phyloP scores from a whole-genome alignment of 805 yeast species.

The Candida incommunis region DNA sequence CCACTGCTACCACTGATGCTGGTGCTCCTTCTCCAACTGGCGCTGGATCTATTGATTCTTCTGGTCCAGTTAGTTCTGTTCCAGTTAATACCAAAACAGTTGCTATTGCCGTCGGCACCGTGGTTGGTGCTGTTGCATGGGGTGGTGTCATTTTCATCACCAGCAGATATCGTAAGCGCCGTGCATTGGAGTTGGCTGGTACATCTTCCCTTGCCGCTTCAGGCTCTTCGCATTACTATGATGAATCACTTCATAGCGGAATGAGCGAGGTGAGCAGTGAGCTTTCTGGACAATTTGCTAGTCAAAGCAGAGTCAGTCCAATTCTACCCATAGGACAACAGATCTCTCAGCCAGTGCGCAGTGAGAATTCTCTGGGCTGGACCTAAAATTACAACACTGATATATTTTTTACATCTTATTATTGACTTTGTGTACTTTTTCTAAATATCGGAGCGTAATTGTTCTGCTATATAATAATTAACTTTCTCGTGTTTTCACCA shows the following conservation, averaged over 20 bases:
- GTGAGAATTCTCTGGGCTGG: conserved; percentile 29
- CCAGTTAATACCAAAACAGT: conserved; percentile 36
- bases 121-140: conserved; percentile 59
- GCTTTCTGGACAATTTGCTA: neutral
- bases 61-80: conserved; percentile 18
- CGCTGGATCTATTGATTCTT: conserved; percentile 18
- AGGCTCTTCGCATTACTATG: conserved; percentile 10
- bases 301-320: conserved; percentile 3
- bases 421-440: neutral
- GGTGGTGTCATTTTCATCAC: conserved; percentile 45
- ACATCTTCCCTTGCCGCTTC: conserved; percentile 4
- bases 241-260: conserved; percentile 12
- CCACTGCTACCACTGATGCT: conserved; percentile 2
- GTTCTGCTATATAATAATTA: neutral
- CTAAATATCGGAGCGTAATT: too few relatives aligned
- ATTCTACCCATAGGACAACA: conserved; percentile 16
- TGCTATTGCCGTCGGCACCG: conserved; percentile 74
- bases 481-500: too few relatives aligned
- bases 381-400: conserved; percentile 9
- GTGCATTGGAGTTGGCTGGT: conserved; percentile 9
- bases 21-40: conserved; percentile 17
- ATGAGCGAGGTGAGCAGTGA: conserved; percentile 4
- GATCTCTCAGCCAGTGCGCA: conserved; percentile 25
- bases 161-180: conserved; percentile 28
- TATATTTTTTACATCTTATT: conserved; percentile 3